phyloP scores from a whole-genome alignment of 2,329 filamentous ascomycete genomes.

The Epichloe brachyelytri region DNA sequence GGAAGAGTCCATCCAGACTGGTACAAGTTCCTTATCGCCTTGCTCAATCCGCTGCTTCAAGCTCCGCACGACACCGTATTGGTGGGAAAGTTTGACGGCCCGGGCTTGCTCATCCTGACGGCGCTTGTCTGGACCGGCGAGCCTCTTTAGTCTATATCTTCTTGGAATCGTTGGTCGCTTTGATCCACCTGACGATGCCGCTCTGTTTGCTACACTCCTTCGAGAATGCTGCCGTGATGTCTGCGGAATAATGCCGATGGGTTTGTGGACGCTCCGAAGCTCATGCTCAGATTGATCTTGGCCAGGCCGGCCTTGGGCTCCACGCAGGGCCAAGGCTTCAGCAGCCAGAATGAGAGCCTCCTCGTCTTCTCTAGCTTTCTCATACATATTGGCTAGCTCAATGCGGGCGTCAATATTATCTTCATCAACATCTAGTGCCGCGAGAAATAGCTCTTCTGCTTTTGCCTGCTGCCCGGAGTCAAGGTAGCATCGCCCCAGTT shows the following conservation, averaged over 20 bases:
- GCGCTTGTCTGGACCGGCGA: constrained; percentile 31
- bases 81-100: constrained; percentile 24
- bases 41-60: constrained; percentile 28
- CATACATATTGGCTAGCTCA: constrained; percentile 74
- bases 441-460: constrained; percentile 66
- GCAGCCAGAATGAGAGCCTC: constrained; percentile 66
- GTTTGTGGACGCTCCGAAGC: not conserved
- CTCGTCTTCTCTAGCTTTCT: constrained; percentile 57
- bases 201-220: not conserved
- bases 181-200: not conserved
- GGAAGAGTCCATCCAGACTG: constrained; percentile 45
- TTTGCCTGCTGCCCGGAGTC: constrained; percentile 48
- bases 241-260: not conserved
- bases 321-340: constrained; percentile 56
- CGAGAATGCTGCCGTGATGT: not conserved
- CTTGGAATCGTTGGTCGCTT: constrained; percentile 15
- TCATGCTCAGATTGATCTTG: not conserved
- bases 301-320: constrained; percentile 22
- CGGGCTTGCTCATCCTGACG: constrained; percentile 31
- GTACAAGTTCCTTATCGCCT: constrained; percentile 30
- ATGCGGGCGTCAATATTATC: constrained; percentile 64
- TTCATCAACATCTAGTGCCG: constrained; percentile 58
- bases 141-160: constrained; percentile 32
- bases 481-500: constrained; percentile 57
- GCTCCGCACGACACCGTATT: constrained; percentile 31